phyloP scores from a whole-genome alignment of 2,329 filamentous ascomycete species.

The Hymenoscyphus scutula region DNA sequence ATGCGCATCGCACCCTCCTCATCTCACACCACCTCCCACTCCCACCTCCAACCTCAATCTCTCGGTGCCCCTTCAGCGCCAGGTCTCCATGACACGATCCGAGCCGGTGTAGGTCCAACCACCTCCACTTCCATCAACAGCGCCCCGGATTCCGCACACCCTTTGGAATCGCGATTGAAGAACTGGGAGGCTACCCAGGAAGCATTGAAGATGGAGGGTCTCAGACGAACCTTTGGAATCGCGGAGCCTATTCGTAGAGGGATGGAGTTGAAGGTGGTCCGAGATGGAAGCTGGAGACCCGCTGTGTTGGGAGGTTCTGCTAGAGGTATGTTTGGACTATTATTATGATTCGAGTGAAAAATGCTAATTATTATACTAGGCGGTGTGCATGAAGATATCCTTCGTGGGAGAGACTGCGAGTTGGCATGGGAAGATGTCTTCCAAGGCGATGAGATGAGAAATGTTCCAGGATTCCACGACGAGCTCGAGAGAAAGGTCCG shows the following conservation, averaged over 20 bases:
- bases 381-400: conserved; percentile 82
- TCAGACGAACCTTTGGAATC: conserved; percentile 85
- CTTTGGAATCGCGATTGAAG: conserved; percentile 84
- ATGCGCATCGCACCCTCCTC: conserved; percentile 83
- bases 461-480: conserved; percentile 73
- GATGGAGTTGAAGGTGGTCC: conserved; percentile 92
- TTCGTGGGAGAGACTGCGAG: conserved; percentile 73
- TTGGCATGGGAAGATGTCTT: conserved; percentile 95
- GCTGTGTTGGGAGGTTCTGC: conserved; percentile 58
- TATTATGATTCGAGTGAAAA: not conserved
- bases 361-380: conserved; percentile 23
- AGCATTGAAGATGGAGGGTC: conserved; percentile 78
- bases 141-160: conserved; percentile 65
- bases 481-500: conserved; percentile 93
- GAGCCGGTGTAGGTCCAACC: conserved; percentile 72
- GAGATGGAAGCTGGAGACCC: conserved; percentile 77
- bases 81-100: conserved; percentile 90
- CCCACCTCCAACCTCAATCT: conserved; percentile 55
- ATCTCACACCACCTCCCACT: conserved; percentile 63
- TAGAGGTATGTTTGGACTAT: conserved; percentile 3
- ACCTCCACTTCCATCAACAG: conserved; percentile 46
- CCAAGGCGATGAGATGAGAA: conserved; percentile 71
- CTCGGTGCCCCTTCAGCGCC: conserved; percentile 84
- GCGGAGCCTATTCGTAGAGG: conserved; percentile 87
- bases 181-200: conserved; percentile 92